Percentiles rank a stretch among this genome's conserved stretches.
Evolutionary conservation across 768 basidiomycete species (phyloP).

Genomic region (Amanita pseudoporphyria): DNA sequence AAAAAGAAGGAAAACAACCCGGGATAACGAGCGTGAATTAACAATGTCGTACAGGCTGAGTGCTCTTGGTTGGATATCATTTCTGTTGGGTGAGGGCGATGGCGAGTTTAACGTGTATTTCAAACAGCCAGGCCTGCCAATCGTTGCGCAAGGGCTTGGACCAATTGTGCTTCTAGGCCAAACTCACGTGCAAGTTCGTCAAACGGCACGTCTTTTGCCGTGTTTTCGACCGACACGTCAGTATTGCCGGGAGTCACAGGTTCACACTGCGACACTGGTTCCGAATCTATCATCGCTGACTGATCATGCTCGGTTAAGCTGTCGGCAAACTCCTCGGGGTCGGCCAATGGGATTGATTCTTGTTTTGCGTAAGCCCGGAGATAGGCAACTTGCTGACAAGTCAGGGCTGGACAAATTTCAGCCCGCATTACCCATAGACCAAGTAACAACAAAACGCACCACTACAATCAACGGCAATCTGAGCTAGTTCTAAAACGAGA

Average conservation of each 20-base stretch:
- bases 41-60: neutral
- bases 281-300: constrained; percentile 7
- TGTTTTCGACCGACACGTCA: constrained; percentile 5
- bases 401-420: constrained; percentile 39
- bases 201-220: constrained; percentile 1
- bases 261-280: constrained; percentile 7
- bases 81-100: neutral
- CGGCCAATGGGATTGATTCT: constrained; percentile 8
- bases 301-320: constrained; percentile 1
- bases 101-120: neutral
- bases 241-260: constrained; percentile 9
- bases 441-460: constrained; percentile 27
- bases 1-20: neutral
- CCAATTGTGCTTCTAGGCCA: constrained; percentile 58
- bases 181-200: constrained; percentile 64
- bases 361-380: constrained; percentile 6
- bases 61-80: neutral
- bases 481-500: constrained; percentile 32
- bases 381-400: constrained; percentile 40
- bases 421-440: neutral
- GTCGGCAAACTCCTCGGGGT: neutral
- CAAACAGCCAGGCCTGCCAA: constrained; percentile 23
- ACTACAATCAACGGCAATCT: constrained; percentile 45
- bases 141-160: constrained; percentile 59
- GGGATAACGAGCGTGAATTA: constrained; percentile 4